Percentiles rank a stretch among this genome's conserved stretches.
phyloP scores from a whole-genome alignment of 305 asterid genomes.

The Striga hermonthica region DNA sequence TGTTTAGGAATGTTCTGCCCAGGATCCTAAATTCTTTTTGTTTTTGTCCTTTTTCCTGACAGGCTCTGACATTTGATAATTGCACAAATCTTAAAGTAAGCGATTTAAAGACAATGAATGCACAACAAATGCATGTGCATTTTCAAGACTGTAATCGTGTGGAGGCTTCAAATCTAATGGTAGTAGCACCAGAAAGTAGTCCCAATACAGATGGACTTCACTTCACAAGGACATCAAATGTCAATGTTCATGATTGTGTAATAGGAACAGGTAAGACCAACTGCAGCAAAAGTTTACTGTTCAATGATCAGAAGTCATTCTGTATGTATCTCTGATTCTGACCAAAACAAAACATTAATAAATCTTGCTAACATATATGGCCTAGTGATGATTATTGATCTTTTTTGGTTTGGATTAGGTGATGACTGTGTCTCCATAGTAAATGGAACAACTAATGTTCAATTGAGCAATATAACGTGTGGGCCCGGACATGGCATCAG shows the following conservation, averaged over 20 bases:
- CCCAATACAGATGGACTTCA: conserved; percentile 98
- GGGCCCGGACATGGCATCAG: conserved; percentile 99
- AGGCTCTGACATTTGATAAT: conserved; percentile 68
- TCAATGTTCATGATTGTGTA: conserved; percentile 44
- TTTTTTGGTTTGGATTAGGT: conserved; percentile 44
- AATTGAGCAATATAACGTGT: conserved; percentile 54
- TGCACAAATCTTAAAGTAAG: conserved; percentile 58
- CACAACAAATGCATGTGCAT: conserved; percentile 83
- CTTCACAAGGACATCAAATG: conserved; percentile 54
- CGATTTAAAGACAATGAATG: conserved; percentile 44
- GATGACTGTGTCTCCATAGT: conserved; percentile 92
- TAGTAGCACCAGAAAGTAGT: conserved; percentile 62
- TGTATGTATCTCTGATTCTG: not conserved
- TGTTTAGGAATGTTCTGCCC: not conserved
- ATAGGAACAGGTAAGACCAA: conserved; percentile 58
- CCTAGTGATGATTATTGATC: conserved; percentile 8
- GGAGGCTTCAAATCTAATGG: conserved; percentile 48
- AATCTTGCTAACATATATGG: no score
- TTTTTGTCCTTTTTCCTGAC: conserved; percentile 10
- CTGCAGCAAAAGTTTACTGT: not conserved
- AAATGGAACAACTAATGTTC: conserved; percentile 59
- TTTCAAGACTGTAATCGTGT: conserved; percentile 50
- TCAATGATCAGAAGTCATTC: not conserved
- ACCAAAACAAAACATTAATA: not conserved
- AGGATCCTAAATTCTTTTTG: not conserved